Evolutionary conservation across 2,329 filamentous ascomycete genomes (phyloP), one percentile per base, ranked within the genome.

Genomic region (Microdochium paspali): DNA sequence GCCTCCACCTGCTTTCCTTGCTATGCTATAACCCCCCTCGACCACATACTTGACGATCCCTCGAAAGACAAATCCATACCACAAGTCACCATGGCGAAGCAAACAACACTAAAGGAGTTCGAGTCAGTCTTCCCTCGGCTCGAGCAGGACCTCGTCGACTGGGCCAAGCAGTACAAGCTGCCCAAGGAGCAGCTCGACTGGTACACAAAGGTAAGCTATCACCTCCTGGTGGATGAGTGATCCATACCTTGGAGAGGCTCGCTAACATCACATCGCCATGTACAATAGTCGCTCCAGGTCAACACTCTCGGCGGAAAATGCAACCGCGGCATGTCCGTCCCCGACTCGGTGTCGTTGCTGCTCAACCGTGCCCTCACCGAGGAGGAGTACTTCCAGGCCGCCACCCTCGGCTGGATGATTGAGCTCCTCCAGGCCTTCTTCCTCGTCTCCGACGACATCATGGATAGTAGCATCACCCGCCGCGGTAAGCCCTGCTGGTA

Each of bases 391-490:
- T 93, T 94, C 74, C 76, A 87, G 58, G 77, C 91, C 44, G 87
- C 90, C 42, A 85, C 88, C 18, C 80, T 98, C 18, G 93, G 93
- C 62, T 98, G 93, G 93, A 82, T 95, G 79, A 95, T 94, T 53
- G 93, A 98, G 78, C 82, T 98, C 45, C 85, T 98, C 28, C 93
- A 98, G 73, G 91, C 93, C 55, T 97, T 96, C 78, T 97, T 98
- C 81, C 82, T 98, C 50, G 93, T 98, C 55, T 90, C 88, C 42
- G 93, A 98, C 71, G 93, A 98, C 68, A 96, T 98, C 61, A 98
- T 98, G 93, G 93, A 98, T 72, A 71, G 79, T 59, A 94, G 87
- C 67, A 93, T 95, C 68, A 98, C 93, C 48, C 90, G 93, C 51
- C 89, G 93, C 56, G 90, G 91, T 53, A 81, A 85, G 70, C 90